Conservation (phyloP, 2,329 filamentous ascomycete genomes). For the Dendrostoma leiphaemia region DNA sequence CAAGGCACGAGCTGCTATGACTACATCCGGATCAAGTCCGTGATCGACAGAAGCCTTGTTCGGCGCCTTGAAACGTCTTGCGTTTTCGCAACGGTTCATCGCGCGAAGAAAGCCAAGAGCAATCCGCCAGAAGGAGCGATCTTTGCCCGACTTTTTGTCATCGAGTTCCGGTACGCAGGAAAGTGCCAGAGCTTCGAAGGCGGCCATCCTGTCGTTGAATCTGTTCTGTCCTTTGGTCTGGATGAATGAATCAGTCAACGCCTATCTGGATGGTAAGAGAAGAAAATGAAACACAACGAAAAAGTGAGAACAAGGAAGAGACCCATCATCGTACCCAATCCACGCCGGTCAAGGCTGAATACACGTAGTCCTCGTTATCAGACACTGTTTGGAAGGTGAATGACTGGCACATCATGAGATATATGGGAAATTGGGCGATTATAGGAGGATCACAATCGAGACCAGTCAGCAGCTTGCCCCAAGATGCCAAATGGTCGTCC, state of each 20-base stretch:
- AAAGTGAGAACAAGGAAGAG: too few relatives aligned
- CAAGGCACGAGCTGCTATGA: background rate
- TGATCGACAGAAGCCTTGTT: background rate
- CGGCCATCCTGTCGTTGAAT: background rate
- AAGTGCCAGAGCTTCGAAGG: background rate
- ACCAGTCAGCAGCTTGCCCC: background rate
- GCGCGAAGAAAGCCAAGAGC: background rate
- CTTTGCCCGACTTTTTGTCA: background rate
- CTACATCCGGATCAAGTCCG: background rate
- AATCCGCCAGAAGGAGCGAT: conserved; percentile 3
- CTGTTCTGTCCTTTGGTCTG: background rate
- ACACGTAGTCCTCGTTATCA: background rate
- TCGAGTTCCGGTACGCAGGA: background rate
- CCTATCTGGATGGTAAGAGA: background rate
- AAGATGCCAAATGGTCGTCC: background rate
- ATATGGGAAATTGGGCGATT: background rate
- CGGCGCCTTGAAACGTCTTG: conserved; percentile 1
- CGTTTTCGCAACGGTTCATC: conserved; percentile 8
- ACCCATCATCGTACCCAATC: background rate
- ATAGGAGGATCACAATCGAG: conserved; percentile 3
- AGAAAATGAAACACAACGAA: too few relatives aligned
- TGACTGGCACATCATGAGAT: background rate
- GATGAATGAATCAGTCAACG: background rate
- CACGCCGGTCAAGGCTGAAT: background rate
- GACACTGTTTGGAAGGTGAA: background rate